Conservation (phyloP, 441 rosid genomes). For the Brassica hybrid region DNA sequence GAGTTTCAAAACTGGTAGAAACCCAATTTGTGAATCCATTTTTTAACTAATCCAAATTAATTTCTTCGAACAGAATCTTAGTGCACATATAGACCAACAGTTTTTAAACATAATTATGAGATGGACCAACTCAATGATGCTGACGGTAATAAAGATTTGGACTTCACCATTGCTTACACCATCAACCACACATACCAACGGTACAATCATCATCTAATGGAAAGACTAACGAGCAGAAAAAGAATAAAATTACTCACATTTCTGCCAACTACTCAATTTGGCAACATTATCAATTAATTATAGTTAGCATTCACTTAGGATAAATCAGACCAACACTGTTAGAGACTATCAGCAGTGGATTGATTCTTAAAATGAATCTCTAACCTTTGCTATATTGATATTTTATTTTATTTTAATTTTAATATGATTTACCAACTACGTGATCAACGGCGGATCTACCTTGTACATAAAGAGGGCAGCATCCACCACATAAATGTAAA, state of each 20-base stretch:
- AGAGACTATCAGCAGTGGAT: background rate
- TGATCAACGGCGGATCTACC: too few relatives aligned
- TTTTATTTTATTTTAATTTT: too few relatives aligned
- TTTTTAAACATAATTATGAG: background rate
- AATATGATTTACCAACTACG: too few relatives aligned
- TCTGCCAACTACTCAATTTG: background rate
- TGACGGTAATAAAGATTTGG: background rate
- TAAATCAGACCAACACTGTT: background rate
- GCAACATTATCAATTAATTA: background rate
- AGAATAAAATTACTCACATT: background rate
- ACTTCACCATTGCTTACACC: constrained; percentile 29
- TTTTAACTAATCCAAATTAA: background rate
- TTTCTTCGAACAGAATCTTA: background rate
- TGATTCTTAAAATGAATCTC: too few relatives aligned
- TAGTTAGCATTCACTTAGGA: background rate
- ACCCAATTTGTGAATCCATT: background rate
- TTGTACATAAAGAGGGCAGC: too few relatives aligned
- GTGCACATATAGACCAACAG: background rate
- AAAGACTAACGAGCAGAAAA: background rate
- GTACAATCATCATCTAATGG: background rate
- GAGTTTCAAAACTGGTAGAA: background rate
- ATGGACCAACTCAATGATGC: constrained; percentile 15
- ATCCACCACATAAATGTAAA: too few relatives aligned
- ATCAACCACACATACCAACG: constrained; percentile 9
- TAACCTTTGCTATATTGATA: too few relatives aligned